Base-by-base conservation (phyloP, 2,329 filamentous ascomycete species). In the Exophiala bonariae region DNA sequence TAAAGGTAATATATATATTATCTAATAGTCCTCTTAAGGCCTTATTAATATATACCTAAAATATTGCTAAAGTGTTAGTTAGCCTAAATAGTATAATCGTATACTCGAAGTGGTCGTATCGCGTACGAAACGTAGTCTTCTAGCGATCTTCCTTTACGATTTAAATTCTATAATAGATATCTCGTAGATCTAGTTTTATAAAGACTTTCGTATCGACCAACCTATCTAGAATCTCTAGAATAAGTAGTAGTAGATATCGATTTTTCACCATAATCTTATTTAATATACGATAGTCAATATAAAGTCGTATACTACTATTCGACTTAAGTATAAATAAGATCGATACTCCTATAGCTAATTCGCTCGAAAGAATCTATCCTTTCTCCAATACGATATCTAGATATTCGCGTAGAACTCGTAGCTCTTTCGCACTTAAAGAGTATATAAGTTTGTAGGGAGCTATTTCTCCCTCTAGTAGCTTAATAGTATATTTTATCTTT, bases 1-100 rank as follows among this genome's bases (percentile, higher is more conserved):
- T 6, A 33, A 59, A 60, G 1, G 39, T 39, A 5, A 57, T 38
- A 18, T 40, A 48, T 23, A 49, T 48, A 1, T 6, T 20, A 41
- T 56, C 33, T 0, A 54, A 53, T 23, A 57, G 38, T 13, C 32
- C 45, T 56, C 44, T 37, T 47, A 65, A 38, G 1, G 53, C 42
- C 1, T 49, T 36, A 46, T 65, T 61, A 53, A 63, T 60, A 54
- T 57, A 58, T 9, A 20, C 37, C 48, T 68, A 56, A 26, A 68
- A 67, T 1, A 49, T 52, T 1, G 44, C 37, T 7, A 44, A 54
- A 2, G 52, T 44, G 42, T 62, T 60, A 32, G 34, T 44, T 44
- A 47, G 28, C 14, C 16, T 41, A 41, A 47, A 47, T 14, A 23
- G 20, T 41, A 47, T 47, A 13, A 47, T 17, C 41, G 33, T 9